Conservation (phyloP, 2,329 filamentous ascomycete species). For the Rachicladosporium sp. region DNA sequence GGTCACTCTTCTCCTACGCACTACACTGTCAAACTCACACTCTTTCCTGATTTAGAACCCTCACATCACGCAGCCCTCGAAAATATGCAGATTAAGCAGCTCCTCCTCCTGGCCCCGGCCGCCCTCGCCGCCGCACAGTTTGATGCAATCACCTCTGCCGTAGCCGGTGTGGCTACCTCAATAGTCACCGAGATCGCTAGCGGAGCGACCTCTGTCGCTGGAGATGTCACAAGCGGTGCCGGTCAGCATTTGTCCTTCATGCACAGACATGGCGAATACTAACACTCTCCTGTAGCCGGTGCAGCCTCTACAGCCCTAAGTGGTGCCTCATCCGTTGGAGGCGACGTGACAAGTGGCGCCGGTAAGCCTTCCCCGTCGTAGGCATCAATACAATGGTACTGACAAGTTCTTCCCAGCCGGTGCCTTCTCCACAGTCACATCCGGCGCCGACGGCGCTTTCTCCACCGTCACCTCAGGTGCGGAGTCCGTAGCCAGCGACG, state of each 20-base stretch:
- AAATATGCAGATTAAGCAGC: neutral
- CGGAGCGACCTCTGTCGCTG: constrained; percentile 1
- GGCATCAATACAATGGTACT: too few species aligned
- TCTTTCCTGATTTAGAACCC: neutral
- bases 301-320: too few species aligned
- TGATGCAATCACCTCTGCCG: too few species aligned
- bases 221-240: too few species aligned
- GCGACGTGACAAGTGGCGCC: constrained; percentile 1
- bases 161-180: too few species aligned
- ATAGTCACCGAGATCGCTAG: constrained; percentile 2
- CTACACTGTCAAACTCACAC: neutral
- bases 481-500: neutral
- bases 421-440: neutral
- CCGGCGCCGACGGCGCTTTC: constrained; percentile 1
- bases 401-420: too few species aligned
- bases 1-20: neutral
- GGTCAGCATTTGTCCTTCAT: too few species aligned
- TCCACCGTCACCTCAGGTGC: constrained; percentile 1
- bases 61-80: neutral
- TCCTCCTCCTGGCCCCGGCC: constrained; percentile 9
- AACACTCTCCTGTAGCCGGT: too few species aligned
- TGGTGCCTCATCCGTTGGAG: constrained; percentile 1
- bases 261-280: too few species aligned
- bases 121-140: constrained; percentile 10
- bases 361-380: too few species aligned